Evolutionary conservation across 176 grass and related monocot species (phyloP).

Genomic region (Puccinellia tenuiflora): DNA sequence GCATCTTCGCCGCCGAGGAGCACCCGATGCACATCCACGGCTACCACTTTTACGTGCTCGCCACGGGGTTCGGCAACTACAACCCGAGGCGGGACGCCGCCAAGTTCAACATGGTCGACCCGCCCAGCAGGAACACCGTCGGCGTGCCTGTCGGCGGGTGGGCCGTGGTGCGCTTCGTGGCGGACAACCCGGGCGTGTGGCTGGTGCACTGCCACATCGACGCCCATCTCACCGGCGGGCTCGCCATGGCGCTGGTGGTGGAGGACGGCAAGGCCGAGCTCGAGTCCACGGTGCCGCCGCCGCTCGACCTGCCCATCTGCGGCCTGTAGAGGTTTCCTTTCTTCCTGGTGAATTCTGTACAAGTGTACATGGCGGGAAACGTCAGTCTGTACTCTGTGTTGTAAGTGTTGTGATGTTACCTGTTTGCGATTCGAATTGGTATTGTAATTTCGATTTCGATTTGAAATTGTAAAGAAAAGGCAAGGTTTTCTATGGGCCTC

Average conservation of each 20-base stretch:
- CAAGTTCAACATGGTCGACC: conserved; percentile 83
- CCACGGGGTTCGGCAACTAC: conserved; percentile 78
- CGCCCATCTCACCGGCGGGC: conserved; percentile 53
- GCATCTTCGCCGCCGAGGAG: conserved; percentile 61
- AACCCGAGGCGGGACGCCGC: conserved; percentile 47
- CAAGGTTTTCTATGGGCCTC: background rate
- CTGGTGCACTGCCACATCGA: conserved; percentile 92
- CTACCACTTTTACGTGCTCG: conserved; percentile 88
- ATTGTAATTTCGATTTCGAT: conserved; percentile 32
- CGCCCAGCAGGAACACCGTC: conserved; percentile 76
- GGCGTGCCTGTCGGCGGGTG: conserved; percentile 90
- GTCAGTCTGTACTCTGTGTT: background rate
- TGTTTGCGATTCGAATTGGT: conserved; percentile 15
- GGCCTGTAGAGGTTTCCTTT: conserved; percentile 10
- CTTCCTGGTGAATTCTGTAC: background rate
- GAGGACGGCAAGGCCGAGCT: conserved; percentile 66
- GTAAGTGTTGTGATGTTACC: background rate
- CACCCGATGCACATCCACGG: conserved; percentile 98
- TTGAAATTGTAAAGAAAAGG: conserved; percentile 20
- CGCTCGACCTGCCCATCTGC: conserved; percentile 63
- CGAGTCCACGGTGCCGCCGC: conserved; percentile 53
- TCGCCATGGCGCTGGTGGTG: conserved; percentile 83
- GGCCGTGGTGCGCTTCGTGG: conserved; percentile 74
- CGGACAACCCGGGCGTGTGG: conserved; percentile 91
- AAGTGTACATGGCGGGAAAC: background rate